Evolutionary conservation across 2,329 filamentous ascomycete species (phyloP), one percentile per base, ranked within the genome.

Genomic region (Madurella mycetomatis): DNA sequence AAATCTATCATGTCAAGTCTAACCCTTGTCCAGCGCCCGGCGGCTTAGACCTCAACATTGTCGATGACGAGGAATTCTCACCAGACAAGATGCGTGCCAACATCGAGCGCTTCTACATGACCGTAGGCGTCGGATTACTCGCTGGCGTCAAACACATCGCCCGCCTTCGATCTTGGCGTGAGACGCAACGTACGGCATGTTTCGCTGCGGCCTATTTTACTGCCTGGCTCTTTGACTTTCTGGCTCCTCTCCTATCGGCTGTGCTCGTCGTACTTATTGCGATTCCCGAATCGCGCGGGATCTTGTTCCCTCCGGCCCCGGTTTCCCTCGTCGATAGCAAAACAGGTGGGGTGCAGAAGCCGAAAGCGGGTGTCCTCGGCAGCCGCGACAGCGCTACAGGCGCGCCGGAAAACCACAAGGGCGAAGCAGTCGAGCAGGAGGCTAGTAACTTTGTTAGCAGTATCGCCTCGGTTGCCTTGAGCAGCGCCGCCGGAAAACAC

Each of bases 391-490:
- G 86, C 53, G 79, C 87, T 0, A 95, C 90, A 0, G 90, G 90
- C 1, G 90, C 90, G 0, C 86, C 89, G 0, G 88, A 95, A 67
- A 89, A 90, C 60, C 82, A 90, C 70, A 86, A 90, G 66, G 90
- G 90, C 25, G 89, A 94, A 67, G 88, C 88, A 0, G 87, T 90
- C 1, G 90, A 95, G 67, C 82, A 88, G 57, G 90, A 95, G 67
- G 90, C 90, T 1, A 86, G 81, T 62, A 92, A 90, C 66, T 86
- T 95, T 58, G 85, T 94, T 55, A 86, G 85, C 51, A 82, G 85
- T 34, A 84, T 94, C 49, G 83, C 85, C 9, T 79, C 83, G 31
- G 82, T 94, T 5, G 85, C 88, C 1, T 72, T 92, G 16, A 86
- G 85, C 46, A 88, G 86, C 61, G 88, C 88, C 1, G 84, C 85